Evolutionary conservation across 2,329 filamentous ascomycete genomes (phyloP), one percentile per base, ranked within the genome.

Genomic region (Penicillium sclerotiorum): DNA sequence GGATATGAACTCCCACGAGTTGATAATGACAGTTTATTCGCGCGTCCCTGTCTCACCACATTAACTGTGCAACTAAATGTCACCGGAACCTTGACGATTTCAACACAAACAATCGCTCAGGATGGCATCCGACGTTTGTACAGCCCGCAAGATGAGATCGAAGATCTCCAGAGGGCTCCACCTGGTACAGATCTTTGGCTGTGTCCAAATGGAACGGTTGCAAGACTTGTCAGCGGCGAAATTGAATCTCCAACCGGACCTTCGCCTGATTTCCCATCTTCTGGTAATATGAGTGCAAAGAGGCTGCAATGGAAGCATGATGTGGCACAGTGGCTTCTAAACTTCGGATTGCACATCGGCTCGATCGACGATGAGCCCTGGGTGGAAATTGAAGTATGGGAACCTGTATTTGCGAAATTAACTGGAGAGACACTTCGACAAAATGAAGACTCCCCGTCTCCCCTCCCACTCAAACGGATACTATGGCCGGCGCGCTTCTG

Each of bases 401-500:
- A 72, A 25, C 67, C 70, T 15, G 71, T 72, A 41, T 72, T 70
- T 50, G 62, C 67, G 43, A 64, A 63, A 46, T 52, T 72, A 37
- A 66, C 68, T 28, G 67, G 68, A 20, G 70, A 70, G 43, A 57
- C 59, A 33, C 58, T 58, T 54, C 57, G 65, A 28, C 55, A 64
- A 35, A 61, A 49, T 47, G 61, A 64, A 39, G 62, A 64, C 49
- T 53, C 48, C 45, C 61, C 60, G 36, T 60, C 65, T 12, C 52
- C 58, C 15, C 58, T 69, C 49, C 63, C 67, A 21, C 61, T 73
- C 52, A 74, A 71, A 56, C 69, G 71, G 20, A 69, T 76, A 45
- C 60, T 74, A 43, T 77, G 75, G 75, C 75, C 75, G 17, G 69
- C 72, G 23, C 61, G 65, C 18, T 71, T 73, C 51, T 75, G 72